phyloP scores from a whole-genome alignment of 139 green algal genomes.

The Asterochloris erici region DNA sequence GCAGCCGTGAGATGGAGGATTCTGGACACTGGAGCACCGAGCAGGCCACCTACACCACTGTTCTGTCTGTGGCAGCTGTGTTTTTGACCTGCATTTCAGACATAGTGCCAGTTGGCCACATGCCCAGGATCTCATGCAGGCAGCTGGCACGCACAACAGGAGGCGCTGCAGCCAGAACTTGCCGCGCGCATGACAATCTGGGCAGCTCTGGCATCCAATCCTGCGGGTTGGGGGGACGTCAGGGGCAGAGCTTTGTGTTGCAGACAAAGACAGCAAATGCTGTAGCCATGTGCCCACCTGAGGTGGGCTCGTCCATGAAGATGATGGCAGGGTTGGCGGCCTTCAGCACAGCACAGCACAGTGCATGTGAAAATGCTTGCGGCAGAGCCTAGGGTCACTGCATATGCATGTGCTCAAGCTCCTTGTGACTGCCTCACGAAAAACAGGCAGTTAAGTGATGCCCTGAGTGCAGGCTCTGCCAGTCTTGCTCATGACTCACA shows the following conservation, averaged over 20 bases:
- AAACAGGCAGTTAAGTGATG: background rate
- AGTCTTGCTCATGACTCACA: background rate
- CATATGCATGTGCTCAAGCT: background rate
- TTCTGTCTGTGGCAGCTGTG: slow-evolving; percentile 69
- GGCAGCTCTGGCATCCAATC: slow-evolving; percentile 64
- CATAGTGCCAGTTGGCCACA: no score
- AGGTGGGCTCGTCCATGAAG: slow-evolving; percentile 66
- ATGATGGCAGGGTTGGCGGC: slow-evolving; percentile 11
- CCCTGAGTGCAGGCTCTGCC: background rate
- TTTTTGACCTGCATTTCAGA: slow-evolving; percentile 33
- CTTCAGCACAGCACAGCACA: slow-evolving; percentile 34
- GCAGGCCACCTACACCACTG: slow-evolving; percentile 54
- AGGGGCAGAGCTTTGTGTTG: background rate
- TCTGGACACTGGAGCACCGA: no score
- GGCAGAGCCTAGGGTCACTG: background rate
- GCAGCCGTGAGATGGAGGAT: no score
- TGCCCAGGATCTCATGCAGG: background rate
- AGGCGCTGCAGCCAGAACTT: slow-evolving; percentile 60
- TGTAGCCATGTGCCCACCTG: slow-evolving; percentile 8
- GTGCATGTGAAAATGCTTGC: background rate
- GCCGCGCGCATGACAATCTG: slow-evolving; percentile 69
- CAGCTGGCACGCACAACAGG: slow-evolving; percentile 23
- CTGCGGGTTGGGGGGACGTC: slow-evolving; percentile 14
- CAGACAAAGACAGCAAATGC: background rate
- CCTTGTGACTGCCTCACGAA: background rate